A percentile compares a stretch with the other conserved stretches of the same genome.
phyloP scores from a whole-genome alignment of 164 flowering plant species.

The Vitis rotundifolia region DNA sequence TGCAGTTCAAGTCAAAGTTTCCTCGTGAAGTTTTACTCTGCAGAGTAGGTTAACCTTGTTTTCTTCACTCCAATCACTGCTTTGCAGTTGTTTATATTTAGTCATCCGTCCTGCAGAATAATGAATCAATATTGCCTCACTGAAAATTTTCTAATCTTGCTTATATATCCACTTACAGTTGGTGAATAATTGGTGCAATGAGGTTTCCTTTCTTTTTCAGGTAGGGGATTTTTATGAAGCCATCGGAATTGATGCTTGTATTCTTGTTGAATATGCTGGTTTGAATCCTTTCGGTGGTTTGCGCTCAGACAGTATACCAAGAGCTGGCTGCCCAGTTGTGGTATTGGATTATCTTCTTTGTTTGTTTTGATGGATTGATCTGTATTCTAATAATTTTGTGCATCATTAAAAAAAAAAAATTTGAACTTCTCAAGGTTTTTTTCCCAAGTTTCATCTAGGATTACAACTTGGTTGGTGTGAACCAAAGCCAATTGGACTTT shows the following conservation, averaged over 20 bases:
- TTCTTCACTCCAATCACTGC: background rate
- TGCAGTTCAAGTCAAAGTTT: constrained; percentile 89
- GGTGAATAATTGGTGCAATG: constrained; percentile 2
- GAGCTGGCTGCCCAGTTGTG: constrained; percentile 97
- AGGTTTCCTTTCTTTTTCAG: constrained; percentile 34
- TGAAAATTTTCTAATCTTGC: constrained; percentile 2
- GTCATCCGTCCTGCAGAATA: too few species aligned
- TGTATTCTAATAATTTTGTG: background rate
- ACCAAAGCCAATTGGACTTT: too few species aligned
- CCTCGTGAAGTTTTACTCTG: constrained; percentile 97
- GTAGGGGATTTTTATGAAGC: constrained; percentile 99
- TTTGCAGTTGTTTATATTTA: too few species aligned
- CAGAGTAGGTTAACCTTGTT: constrained; percentile 56
- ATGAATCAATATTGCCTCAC: background rate
- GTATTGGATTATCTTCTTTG: constrained; percentile 34
- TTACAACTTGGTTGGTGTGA: too few species aligned
- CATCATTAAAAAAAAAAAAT: background rate
- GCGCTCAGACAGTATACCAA: constrained; percentile 84
- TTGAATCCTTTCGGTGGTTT: constrained; percentile 95
- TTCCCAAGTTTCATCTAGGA: background rate
- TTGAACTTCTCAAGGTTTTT: background rate
- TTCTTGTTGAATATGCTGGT: constrained; percentile 98
- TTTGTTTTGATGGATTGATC: background rate
- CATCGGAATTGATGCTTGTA: constrained; percentile 92
- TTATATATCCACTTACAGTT: background rate